A percentile compares a stretch with the other conserved stretches of the same genome.
phyloP scores from a whole-genome alignment of 2,329 filamentous ascomycete genomes.

The Alternaria burnsii region DNA sequence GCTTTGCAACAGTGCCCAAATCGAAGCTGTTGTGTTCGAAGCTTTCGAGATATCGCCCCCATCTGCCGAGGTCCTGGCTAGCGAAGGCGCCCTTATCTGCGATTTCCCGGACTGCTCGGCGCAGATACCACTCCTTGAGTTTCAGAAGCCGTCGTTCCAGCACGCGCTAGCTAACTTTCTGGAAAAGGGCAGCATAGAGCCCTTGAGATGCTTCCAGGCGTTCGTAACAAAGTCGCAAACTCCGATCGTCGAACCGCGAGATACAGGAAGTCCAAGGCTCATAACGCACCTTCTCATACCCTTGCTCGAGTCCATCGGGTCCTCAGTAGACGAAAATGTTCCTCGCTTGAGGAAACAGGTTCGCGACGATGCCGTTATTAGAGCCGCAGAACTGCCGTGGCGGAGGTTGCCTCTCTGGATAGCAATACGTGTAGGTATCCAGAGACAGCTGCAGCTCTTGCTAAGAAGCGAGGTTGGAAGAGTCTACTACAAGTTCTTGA shows the following conservation, averaged over 20 bases:
- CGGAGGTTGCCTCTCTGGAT: constrained; percentile 69
- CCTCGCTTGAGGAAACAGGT: constrained; percentile 59
- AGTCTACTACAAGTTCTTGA: constrained; percentile 65
- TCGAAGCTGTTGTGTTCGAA: constrained; percentile 57
- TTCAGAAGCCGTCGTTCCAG: constrained; percentile 56
- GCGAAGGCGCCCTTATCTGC: constrained; percentile 62
- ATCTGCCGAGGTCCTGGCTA: constrained; percentile 60
- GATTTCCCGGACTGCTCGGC: constrained; percentile 65
- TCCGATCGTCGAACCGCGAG: constrained; percentile 61
- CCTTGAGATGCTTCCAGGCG: constrained; percentile 62
- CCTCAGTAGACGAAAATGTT: constrained; percentile 40
- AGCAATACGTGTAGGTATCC: constrained; percentile 64
- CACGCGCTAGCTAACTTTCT: constrained; percentile 60
- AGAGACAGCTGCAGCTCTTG: constrained; percentile 57
- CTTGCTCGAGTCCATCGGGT: constrained; percentile 63
- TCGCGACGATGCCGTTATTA: constrained; percentile 66
- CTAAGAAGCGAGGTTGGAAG: constrained; percentile 54
- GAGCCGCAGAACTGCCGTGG: constrained; percentile 62
- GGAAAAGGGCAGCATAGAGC: constrained; percentile 62
- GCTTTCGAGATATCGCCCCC: constrained; percentile 65
- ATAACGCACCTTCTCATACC: constrained; percentile 68
- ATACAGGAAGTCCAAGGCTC: constrained; percentile 64
- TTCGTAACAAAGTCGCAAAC: constrained; percentile 60
- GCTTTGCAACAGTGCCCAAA: constrained; percentile 31
- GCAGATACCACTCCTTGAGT: constrained; percentile 53